phyloP scores from a whole-genome alignment of 306 rosid genomes.

The Chamaecrista fasciculata region DNA sequence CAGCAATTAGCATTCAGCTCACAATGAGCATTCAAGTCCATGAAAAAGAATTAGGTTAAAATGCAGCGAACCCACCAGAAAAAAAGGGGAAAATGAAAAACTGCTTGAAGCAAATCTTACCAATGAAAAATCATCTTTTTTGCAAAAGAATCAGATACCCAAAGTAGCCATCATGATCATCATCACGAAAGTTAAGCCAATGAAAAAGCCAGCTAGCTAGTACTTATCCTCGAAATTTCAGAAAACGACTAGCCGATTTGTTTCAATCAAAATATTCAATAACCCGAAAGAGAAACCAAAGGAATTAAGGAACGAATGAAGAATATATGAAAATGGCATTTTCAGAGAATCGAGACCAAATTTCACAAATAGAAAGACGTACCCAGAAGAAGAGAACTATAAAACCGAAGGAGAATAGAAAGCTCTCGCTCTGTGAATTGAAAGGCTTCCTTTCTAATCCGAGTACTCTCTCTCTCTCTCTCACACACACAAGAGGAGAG shows the following conservation, averaged over 20 bases:
- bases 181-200: conserved; percentile 2
- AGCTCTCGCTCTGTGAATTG: background rate
- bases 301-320: background rate
- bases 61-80: conserved; percentile 8
- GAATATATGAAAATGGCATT: background rate
- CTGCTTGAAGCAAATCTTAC: conserved; percentile 8
- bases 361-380: background rate
- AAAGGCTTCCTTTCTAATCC: background rate
- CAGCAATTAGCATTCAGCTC: background rate
- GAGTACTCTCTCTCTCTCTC: no score
- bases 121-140: conserved; percentile 16
- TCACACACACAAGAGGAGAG: background rate
- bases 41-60: background rate
- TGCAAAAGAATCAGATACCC: conserved; percentile 27
- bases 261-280: conserved; percentile 25
- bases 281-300: background rate
- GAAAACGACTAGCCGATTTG: conserved; percentile 5
- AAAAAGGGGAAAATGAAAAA: no score
- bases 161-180: conserved; percentile 25
- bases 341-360: background rate
- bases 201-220: background rate
- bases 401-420: background rate
- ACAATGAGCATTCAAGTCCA: conserved; percentile 9
- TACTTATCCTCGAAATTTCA: conserved; percentile 16
- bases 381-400: background rate